Evolutionary conservation across 257 asterid genomes (phyloP).

Genomic region (Solanum bulbocastanum): DNA sequence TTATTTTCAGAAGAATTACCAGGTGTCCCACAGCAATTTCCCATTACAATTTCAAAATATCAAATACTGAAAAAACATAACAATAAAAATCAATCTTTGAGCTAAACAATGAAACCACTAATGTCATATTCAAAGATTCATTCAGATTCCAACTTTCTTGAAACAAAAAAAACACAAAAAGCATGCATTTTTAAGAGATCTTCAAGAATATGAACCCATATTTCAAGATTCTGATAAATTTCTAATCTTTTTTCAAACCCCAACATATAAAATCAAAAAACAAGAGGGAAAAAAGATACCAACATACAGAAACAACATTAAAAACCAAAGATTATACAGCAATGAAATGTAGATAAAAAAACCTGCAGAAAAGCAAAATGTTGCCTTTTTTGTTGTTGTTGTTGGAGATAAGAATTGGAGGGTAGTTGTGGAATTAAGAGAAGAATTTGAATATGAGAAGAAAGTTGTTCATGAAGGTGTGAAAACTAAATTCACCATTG

Average conservation of each 20-base stretch:
- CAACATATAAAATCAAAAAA: neutral
- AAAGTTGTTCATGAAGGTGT: neutral
- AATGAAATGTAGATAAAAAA: neutral
- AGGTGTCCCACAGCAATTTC: conserved; percentile 57
- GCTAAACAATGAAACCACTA: neutral
- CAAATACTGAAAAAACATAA: neutral
- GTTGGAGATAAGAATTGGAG: neutral
- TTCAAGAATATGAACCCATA: neutral
- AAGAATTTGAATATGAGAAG: neutral
- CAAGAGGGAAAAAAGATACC: neutral
- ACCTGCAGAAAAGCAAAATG: neutral
- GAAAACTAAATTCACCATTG: conserved; percentile 17
- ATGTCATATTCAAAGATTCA: neutral
- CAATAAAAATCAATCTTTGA: neutral
- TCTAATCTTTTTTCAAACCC: neutral
- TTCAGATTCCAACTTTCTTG: neutral
- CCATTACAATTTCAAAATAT: conserved; percentile 31
- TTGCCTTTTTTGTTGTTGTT: neutral
- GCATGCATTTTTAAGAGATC: neutral
- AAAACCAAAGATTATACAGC: neutral
- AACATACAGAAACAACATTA: neutral
- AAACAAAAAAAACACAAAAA: neutral
- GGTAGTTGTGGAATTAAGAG: neutral
- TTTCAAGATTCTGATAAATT: neutral
- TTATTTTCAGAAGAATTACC: conserved; percentile 21